Base-by-base conservation (phyloP, 2,329 filamentous ascomycete genomes). In the Penicillium sp. region DNA sequence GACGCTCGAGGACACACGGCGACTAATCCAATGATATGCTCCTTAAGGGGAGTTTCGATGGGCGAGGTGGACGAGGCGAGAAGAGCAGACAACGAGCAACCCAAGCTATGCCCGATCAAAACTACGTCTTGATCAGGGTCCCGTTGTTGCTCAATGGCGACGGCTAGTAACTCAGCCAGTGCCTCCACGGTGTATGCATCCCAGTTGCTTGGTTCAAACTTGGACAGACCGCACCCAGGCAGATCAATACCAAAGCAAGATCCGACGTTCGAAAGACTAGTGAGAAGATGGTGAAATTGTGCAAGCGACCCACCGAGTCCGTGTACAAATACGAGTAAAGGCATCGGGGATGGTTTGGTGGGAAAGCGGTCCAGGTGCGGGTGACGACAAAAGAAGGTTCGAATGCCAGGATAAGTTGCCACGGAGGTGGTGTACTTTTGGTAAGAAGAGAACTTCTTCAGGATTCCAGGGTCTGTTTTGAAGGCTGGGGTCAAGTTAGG, bases 301-400 rank as follows among this genome's bases (percentile, higher is more conserved):
- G 91, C 89, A 24, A 92, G 84, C 0, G 91, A 96, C 49, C 95
- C 95, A n/a, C 93, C 95, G 10, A 98, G 82, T 1, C 95, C 95
- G 69, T 98, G 95, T 56, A 98, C 82, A 70, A 96, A 96, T 44
- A 98, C 92, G 3, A 98, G 78, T 10, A 99, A 78, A 1, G 95
- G 95, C 11, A 97, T 77, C 0, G 90, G 87, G 0, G 84, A 82
- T 1, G 91, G 90, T 59, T 87, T 82, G 43, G 80, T 83, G 3
- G 91, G 91, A 4, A 98, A 82, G 72, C 95, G 90, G 58, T 87
- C 84, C n/a, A 88, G 86, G 69, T 97, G 91, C 21, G 87, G 84
- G 75, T 97, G 95, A 54, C 85, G 85, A 55, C 89, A 85, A 76
- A 89, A 93, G 74, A 98, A 97, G 44, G 93, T 87, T 55, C 93